A percentile compares a stretch with the other conserved stretches of the same genome.
phyloP scores from a whole-genome alignment of 169 alveolate species.

The Hepatocystis sp. region DNA sequence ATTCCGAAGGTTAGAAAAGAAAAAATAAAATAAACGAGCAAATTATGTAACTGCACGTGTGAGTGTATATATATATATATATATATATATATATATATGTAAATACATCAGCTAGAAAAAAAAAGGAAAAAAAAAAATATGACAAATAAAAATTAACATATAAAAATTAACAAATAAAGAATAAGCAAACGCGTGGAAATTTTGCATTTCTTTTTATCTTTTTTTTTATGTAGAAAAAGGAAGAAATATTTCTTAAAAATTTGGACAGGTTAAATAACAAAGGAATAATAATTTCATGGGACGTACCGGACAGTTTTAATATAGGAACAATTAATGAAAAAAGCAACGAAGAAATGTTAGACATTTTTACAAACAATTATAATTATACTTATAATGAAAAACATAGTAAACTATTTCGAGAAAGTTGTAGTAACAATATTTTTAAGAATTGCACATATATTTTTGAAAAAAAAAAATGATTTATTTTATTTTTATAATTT shows the following conservation, averaged over 20 bases:
- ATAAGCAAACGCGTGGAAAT: too few species aligned
- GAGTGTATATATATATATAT: neutral
- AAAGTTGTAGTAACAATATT: slow-evolving; percentile 30
- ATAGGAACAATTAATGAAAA: slow-evolving; percentile 68
- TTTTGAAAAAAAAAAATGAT: slow-evolving; percentile 52
- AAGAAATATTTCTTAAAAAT: slow-evolving; percentile 38
- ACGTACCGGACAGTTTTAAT: slow-evolving; percentile 34
- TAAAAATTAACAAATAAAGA: too few species aligned
- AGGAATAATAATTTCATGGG: slow-evolving; percentile 68
- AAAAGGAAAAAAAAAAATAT: too few species aligned
- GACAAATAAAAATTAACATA: too few species aligned
- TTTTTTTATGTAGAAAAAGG: slow-evolving; percentile 37
- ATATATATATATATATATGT: slow-evolving; percentile 1
- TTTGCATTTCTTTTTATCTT: too few species aligned
- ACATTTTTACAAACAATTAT: slow-evolving; percentile 26
- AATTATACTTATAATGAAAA: slow-evolving; percentile 54
- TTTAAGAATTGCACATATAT: slow-evolving; percentile 39
- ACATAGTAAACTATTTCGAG: slow-evolving; percentile 32
- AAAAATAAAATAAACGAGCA: neutral
- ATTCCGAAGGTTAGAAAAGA: slow-evolving; percentile 42
- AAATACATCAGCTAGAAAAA: too few species aligned
- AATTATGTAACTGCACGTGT: neutral
- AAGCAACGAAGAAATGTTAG: slow-evolving; percentile 19
- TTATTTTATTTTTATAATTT: too few species aligned
- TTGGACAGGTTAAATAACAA: slow-evolving; percentile 28